phyloP scores from a whole-genome alignment of 495 filamentous ascomycete species.

The Lophiostoma macrostomum region DNA sequence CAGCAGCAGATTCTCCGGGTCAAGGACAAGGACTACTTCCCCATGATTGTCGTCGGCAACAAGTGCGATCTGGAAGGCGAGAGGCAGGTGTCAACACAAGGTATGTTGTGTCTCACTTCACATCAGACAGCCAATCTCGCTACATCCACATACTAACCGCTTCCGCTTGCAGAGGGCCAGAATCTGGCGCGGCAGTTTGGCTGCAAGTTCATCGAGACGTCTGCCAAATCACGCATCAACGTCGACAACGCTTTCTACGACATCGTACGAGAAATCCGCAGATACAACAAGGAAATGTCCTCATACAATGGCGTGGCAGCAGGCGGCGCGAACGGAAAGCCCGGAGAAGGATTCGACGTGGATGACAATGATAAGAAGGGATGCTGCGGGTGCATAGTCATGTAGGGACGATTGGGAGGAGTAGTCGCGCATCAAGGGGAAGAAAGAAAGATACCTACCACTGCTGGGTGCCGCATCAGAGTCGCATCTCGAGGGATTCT shows the following conservation, averaged over 20 bases:
- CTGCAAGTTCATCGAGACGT: constrained; percentile 98
- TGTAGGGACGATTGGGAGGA: constrained; percentile 56
- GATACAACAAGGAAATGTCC: constrained; percentile 97
- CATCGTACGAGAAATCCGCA: constrained; percentile 92
- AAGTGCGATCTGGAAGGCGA: constrained; percentile 97
- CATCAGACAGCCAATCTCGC: constrained; percentile 2
- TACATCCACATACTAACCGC: constrained; percentile 13
- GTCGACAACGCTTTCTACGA: constrained; percentile 98
- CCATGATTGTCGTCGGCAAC: constrained; percentile 98
- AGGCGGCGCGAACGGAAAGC: constrained; percentile 58
- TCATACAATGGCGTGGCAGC: constrained; percentile 67
- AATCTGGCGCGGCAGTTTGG: constrained; percentile 79
- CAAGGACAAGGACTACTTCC: constrained; percentile 99
- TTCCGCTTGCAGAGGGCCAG: constrained; percentile 73
- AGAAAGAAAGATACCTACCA: constrained; percentile 26
- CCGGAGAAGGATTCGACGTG: constrained; percentile 81
- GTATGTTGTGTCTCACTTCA: constrained; percentile 57
- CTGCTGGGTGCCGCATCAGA: constrained; percentile 21
- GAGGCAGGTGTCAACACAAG: constrained; percentile 83
- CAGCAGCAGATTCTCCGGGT: constrained; percentile 98
- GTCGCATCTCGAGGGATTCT: constrained; percentile 20
- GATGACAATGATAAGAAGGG: constrained; percentile 67
- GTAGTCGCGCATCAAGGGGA: constrained; percentile 8
- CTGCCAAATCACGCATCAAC: constrained; percentile 95
- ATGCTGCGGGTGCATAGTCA: constrained; percentile 85